Conservation (phyloP, 2,329 filamentous ascomycete genomes). For the Apiospora sp. region DNA sequence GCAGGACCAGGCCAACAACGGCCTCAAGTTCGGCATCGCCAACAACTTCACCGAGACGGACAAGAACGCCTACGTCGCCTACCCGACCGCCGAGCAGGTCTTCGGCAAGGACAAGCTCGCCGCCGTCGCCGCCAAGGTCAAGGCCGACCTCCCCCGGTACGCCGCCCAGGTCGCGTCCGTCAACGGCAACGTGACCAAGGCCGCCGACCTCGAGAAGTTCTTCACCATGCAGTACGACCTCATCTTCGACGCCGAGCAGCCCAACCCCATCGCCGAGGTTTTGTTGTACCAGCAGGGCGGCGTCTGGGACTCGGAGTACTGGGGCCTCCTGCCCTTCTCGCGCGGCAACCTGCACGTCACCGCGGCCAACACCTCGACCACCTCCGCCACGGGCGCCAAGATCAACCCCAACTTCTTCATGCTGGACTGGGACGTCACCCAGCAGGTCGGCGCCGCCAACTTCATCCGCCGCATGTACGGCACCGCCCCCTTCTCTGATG, state of each 20-base stretch:
- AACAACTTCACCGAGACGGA: conserved; percentile 32
- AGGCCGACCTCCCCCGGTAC: conserved; percentile 25
- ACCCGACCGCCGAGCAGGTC: conserved; percentile 26
- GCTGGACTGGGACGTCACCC: conserved; percentile 45
- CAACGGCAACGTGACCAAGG: conserved; percentile 28
- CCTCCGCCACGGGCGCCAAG: conserved; percentile 18
- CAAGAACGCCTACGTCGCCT: conserved; percentile 28
- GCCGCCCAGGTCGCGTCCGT: conserved; percentile 22
- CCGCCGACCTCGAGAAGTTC: conserved; percentile 28
- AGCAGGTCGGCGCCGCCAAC: conserved; percentile 44
- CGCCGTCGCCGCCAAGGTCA: conserved; percentile 23
- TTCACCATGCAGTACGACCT: conserved; percentile 31
- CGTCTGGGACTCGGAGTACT: conserved; percentile 24
- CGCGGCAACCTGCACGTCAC: conserved; percentile 29
- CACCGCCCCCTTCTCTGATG: conserved; percentile 29
- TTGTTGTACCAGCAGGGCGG: conserved; percentile 23
- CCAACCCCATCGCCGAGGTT: conserved; percentile 28
- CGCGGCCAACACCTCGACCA: conserved; percentile 20
- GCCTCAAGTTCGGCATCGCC: conserved; percentile 43
- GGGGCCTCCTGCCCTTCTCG: conserved; percentile 30
- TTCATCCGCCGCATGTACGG: conserved; percentile 34
- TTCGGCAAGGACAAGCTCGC: conserved; percentile 21
- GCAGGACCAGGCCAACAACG: conserved; percentile 45
- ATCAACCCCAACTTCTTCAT: conserved; percentile 53
- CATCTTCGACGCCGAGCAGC: conserved; percentile 25